Base-by-base conservation (phyloP, 768 basidiomycete species). In the Psilocybe tampanensis region DNA sequence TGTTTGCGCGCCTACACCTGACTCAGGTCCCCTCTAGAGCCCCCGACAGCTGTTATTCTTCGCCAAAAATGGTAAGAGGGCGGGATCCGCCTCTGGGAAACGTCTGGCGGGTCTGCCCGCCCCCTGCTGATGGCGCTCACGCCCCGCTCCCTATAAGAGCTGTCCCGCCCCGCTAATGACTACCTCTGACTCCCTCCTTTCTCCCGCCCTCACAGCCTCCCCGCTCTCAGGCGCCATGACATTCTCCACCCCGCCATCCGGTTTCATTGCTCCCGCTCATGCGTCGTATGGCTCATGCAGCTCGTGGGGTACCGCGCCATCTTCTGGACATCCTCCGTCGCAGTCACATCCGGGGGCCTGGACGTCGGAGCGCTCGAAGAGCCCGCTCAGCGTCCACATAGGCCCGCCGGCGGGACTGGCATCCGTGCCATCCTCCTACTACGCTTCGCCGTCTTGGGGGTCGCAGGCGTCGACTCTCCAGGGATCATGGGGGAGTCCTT, bases 91-190 rank as follows among this genome's bases (percentile, higher is more conserved):
- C n/a, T 22, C 39, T 21, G 26, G 26, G 17, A 51, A 21, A 29
- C 49, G 47, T 39, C 34, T 15, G 8, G 29, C 34, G 43, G 42
- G 17, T 42, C 42, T 44, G 19, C 19, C 19, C 49, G 33, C 24
- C 50, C 43, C 5, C 22, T 43, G 42, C 24, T 34, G 48, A n/a
- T 44, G 55, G 11, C 26, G 49, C 23, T 56, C 55, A 56, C 36
- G 41, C 44, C 44, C 48, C 22, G 41, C n/a, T 19, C 48, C 22
- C 12, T 56, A 56, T 56, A 56, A 56, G 32, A 49, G 43, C 48
- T 34, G 23, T 29, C 49, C 43, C 48, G 29, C 19, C 55, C 19
- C 53, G 9, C 23, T 41, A n/a, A 21, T 56, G 55, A 56, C 55
- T 56, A 48, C 49, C 42, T 49, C 33, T 21, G n/a, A 44, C 29